phyloP scores from a whole-genome alignment of 805 yeast genomes.

The Wickerhamiella brachini region DNA sequence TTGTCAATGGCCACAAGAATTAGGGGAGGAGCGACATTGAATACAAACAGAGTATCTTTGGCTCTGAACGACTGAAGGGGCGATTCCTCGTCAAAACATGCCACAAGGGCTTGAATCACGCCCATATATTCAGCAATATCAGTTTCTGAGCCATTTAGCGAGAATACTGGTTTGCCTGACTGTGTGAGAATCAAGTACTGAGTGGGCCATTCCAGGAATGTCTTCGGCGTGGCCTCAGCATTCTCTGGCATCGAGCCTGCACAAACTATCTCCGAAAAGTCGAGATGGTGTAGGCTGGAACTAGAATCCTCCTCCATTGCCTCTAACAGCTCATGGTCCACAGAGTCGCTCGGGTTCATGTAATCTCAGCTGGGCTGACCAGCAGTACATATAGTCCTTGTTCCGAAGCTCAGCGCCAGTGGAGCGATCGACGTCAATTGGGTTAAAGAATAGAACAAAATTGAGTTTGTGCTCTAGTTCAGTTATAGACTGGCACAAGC shows the following conservation, averaged over 20 bases:
- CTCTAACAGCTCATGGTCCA: background rate
- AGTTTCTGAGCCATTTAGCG: slow-evolving; percentile 13
- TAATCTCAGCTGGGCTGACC: background rate
- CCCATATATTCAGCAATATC: slow-evolving; percentile 14
- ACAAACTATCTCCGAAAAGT: background rate
- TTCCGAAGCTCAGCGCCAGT: no score
- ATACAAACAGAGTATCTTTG: slow-evolving; percentile 39
- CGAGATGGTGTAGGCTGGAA: background rate
- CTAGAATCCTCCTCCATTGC: background rate
- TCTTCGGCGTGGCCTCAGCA: background rate
- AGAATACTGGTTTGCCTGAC: slow-evolving; percentile 19
- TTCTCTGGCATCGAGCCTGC: background rate
- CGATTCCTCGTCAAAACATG: slow-evolving; percentile 13
- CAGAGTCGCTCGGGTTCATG: background rate
- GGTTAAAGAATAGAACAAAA: no score
- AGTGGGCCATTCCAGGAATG: background rate
- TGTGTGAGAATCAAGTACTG: slow-evolving; percentile 15
- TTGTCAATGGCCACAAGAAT: slow-evolving; percentile 50
- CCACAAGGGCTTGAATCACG: slow-evolving; percentile 18
- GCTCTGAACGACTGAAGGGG: slow-evolving; percentile 33
- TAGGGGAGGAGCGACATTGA: slow-evolving; percentile 53
- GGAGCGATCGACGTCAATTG: no score
- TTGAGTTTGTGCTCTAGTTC: no score
- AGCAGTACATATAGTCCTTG: no score
- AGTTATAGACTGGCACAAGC: no score